These are phyloP conservation scores for Curvularia hawaiiensis DNA, from an alignment of 2,329 filamentous ascomycete genomes.

Conservation along the genomic window DNA sequence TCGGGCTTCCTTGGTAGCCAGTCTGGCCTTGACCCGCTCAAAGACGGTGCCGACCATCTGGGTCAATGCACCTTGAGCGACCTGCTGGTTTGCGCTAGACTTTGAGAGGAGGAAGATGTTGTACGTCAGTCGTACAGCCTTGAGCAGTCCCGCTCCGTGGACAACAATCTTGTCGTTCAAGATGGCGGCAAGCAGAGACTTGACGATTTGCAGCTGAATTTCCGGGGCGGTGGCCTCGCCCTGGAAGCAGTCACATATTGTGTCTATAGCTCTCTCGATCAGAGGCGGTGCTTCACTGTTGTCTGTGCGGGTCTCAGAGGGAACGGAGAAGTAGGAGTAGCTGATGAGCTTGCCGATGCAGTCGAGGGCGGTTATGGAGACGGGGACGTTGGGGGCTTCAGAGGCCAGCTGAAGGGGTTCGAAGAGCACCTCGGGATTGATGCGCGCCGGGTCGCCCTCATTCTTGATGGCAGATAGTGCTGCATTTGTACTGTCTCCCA, in stretches of 20 bases:
- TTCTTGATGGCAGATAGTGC: constrained; percentile 84
- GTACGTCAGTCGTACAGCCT: constrained; percentile 97
- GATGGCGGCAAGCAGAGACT: constrained; percentile 92
- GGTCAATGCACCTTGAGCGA: constrained; percentile 93
- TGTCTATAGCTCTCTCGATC: constrained; percentile 97
- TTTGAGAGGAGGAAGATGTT: constrained; percentile 98
- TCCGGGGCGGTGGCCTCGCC: constrained; percentile 91
- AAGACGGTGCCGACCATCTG: constrained; percentile 99
- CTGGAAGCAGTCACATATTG: constrained; percentile 99
- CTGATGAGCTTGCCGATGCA: constrained; percentile 99
- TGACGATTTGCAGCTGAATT: constrained; percentile 97
- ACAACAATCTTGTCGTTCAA: constrained; percentile 99
- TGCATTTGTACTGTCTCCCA: constrained; percentile 79
- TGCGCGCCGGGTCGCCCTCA: constrained; percentile 75
- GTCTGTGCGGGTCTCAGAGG: constrained; percentile 51
- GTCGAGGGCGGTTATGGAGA: constrained; percentile 90
- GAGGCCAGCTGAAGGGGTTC: constrained; percentile 88
- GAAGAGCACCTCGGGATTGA: constrained; percentile 91
- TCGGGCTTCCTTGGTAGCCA: constrained; percentile 86
- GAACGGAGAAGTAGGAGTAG: constrained; percentile 94
- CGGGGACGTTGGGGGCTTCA: constrained; percentile 79
- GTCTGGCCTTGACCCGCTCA: constrained; percentile 83
- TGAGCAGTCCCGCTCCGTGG: constrained; percentile 91
- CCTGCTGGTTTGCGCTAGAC: constrained; percentile 92
- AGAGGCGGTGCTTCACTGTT: constrained; percentile 65